Conservation (phyloP, 768 basidiomycete species). For the Daedaleopsis nitida region DNA sequence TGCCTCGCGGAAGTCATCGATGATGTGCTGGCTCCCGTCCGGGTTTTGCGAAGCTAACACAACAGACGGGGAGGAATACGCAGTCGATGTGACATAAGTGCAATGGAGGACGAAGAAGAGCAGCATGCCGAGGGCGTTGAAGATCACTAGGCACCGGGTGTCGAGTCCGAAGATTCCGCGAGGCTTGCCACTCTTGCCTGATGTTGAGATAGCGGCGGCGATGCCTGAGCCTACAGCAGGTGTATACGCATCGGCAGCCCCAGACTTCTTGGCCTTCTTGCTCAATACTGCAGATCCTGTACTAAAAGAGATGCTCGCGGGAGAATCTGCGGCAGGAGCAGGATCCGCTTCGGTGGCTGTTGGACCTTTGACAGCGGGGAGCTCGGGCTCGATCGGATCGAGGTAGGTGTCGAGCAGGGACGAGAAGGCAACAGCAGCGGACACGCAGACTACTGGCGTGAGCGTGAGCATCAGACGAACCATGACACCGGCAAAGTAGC, state of each 20-base stretch:
- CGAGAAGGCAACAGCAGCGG: constrained; percentile 89
- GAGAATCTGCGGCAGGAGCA: constrained; percentile 26
- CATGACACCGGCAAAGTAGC: constrained; percentile 99
- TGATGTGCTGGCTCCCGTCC: constrained; percentile 91
- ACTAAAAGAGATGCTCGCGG: constrained; percentile 19
- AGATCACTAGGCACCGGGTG: constrained; percentile 72
- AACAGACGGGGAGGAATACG: constrained; percentile 98
- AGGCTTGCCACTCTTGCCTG: constrained; percentile 38
- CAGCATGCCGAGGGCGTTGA: constrained; percentile 78
- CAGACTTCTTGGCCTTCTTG: constrained; percentile 53
- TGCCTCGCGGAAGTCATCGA: constrained; percentile 99
- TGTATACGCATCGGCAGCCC: constrained; percentile 28
- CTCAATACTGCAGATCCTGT: constrained; percentile 17
- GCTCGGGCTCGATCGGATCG: constrained; percentile 75
- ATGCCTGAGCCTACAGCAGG: constrained; percentile 45
- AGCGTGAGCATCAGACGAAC: constrained; percentile 97
- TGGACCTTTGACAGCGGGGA: constrained; percentile 33
- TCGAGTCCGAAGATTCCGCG: constrained; percentile 84
- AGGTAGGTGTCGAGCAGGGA: constrained; percentile 87
- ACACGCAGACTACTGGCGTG: constrained; percentile 94
- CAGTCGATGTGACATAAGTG: constrained; percentile 92
- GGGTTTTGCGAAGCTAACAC: constrained; percentile 78
- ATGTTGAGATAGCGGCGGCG: constrained; percentile 29
- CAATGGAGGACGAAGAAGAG: constrained; percentile 93
- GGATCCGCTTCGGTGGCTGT: constrained; percentile 22